Evolutionary conservation across 1,284 basidiomycete genomes (phyloP).

Genomic region (Moesziomyces globuligerus): DNA sequence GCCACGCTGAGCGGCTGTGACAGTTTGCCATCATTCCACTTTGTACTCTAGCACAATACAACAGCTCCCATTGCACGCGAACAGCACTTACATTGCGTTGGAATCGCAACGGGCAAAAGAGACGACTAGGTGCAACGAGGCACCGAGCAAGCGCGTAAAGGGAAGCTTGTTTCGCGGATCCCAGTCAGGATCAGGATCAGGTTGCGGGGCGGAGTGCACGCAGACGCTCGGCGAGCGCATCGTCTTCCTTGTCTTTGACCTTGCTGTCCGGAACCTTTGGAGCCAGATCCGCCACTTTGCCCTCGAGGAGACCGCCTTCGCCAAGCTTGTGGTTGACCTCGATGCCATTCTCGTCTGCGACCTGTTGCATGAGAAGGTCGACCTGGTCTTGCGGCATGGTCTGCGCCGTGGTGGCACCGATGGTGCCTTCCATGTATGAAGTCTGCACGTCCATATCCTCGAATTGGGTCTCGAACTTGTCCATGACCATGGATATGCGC

Average conservation of each 20-base stretch:
- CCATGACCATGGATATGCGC: slow-evolving; percentile 96
- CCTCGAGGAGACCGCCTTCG: slow-evolving; percentile 74
- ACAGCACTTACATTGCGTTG: no score
- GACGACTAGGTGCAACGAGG: not conserved
- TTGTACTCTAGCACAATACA: slow-evolving; percentile 24
- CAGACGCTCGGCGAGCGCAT: slow-evolving; percentile 76
- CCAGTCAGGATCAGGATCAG: no score
- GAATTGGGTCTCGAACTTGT: slow-evolving; percentile 97
- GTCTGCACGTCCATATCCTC: slow-evolving; percentile 98
- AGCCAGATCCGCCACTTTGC: slow-evolving; percentile 69
- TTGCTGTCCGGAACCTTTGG: slow-evolving; percentile 32
- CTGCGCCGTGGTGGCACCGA: slow-evolving; percentile 90
- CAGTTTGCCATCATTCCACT: not conserved
- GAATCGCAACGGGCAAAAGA: no score
- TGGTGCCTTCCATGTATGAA: slow-evolving; percentile 96
- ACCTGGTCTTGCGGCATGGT: slow-evolving; percentile 97
- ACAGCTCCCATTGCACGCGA: no score
- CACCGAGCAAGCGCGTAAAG: not conserved
- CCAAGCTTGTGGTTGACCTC: slow-evolving; percentile 91
- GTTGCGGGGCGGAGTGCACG: slow-evolving; percentile 64
- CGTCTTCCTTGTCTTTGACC: slow-evolving; percentile 70
- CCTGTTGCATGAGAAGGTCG: slow-evolving; percentile 88
- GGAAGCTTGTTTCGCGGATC: no score
- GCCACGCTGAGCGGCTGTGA: slow-evolving; percentile 8
- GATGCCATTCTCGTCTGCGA: slow-evolving; percentile 96